phyloP scores from a whole-genome alignment of 352 stramenopile species.

The Phytophthora citricola region DNA sequence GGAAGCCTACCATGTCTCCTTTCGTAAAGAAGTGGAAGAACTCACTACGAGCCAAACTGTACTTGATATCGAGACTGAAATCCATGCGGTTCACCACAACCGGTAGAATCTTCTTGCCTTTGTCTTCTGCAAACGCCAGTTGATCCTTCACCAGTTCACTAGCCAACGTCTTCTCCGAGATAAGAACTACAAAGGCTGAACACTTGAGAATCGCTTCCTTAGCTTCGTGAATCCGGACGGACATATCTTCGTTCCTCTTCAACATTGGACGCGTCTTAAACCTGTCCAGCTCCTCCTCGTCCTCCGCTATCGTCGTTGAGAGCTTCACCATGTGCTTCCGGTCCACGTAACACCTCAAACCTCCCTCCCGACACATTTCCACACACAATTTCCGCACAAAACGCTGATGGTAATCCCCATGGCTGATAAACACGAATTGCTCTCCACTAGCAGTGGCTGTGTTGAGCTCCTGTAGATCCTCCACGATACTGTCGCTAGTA shows the following conservation, averaged over 20 bases:
- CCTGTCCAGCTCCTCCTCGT: constrained; percentile 29
- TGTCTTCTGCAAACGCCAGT: constrained; percentile 85
- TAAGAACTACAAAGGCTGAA: constrained; percentile 72
- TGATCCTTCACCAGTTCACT: constrained; percentile 83
- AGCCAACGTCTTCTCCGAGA: constrained; percentile 76
- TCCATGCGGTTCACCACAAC: constrained; percentile 74
- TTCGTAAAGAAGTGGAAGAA: constrained; percentile 87
- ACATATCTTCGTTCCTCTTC: constrained; percentile 60
- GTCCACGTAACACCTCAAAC: constrained; percentile 76
- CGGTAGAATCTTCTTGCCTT: constrained; percentile 82
- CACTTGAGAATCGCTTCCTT: constrained; percentile 88
- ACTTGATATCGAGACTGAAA: constrained; percentile 80
- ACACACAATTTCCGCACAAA: constrained; percentile 79
- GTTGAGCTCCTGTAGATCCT: constrained; percentile 62
- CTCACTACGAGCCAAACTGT: constrained; percentile 76
- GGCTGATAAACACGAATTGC: constrained; percentile 88
- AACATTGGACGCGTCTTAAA: constrained; percentile 18
- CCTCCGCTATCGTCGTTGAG: constrained; percentile 33
- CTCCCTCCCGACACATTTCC: constrained; percentile 70
- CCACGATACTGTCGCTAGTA: constrained; percentile 64
- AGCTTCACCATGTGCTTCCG: constrained; percentile 45
- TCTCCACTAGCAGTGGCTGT: constrained; percentile 60
- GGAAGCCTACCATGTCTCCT: constrained; percentile 81
- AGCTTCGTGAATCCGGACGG: constrained; percentile 73
- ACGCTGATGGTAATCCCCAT: constrained; percentile 73